Base-by-base conservation (phyloP, 2,329 filamentous ascomycete genomes). In the Alternaria infectoria region DNA sequence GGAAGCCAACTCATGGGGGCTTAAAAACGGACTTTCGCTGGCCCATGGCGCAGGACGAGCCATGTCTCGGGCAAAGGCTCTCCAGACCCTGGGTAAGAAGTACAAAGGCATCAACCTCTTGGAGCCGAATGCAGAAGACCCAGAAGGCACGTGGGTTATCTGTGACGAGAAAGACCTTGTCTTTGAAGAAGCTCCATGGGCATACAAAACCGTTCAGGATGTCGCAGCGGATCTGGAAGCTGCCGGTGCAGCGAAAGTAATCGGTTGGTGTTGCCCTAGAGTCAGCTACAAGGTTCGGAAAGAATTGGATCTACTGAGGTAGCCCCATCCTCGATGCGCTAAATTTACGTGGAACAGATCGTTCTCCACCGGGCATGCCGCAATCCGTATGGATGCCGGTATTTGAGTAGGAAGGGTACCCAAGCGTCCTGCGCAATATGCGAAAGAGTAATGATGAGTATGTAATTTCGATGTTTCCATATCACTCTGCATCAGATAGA, bases 261-360 rank as follows among this genome's bases (percentile, higher is more conserved):
- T 74, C 36, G 79, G 79, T 2, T 77, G 74, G 73, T 79, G 74
- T 64, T 61, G 70, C 57, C 72, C 78, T 43, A 67, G 73, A 61
- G 74, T 81, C 7, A 79, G 75, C 54, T 81, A 81, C 62, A 81
- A 81, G 69, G 77, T 80, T 11, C 70, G 79, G 62, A 74, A 74
- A 59, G 78, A 80, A 62, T 54, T 26, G 25, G 47, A 49, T 46
- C 23, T 47, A 17, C 30, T 50, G 47, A 30, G 9, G 25, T n/a
- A 36, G 45, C 23, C 19, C 21, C 44, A 46, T 46, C 11, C 7
- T 46, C 44, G 44, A 46, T 46, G 21, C 44, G 21, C 43, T 21
- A 21, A 45, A 19, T 45, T n/a, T 45, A 23, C 13, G 12, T 17
- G 25, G 17, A 26, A 45, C 25, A 44, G 13, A 51, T 40, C 15